Evolutionary conservation across 305 asterid genomes (phyloP).

Genomic region (Rubia peregrina): DNA sequence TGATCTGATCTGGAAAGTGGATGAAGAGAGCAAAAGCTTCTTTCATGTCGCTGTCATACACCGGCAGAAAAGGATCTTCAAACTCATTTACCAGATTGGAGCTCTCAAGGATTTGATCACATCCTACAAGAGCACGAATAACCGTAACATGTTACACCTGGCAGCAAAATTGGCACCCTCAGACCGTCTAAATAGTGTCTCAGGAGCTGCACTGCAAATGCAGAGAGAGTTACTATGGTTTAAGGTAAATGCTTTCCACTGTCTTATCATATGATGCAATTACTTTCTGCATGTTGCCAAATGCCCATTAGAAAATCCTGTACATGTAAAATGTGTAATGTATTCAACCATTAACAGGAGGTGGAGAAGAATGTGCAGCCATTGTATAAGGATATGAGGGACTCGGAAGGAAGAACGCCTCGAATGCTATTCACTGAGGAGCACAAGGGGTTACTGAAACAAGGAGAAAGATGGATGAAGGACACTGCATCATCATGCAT

Average conservation of each 20-base stretch:
- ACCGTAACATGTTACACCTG: constrained; percentile 32
- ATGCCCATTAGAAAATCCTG: not conserved
- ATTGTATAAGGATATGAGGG: constrained; percentile 15
- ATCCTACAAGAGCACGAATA: not conserved
- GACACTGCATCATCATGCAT: constrained; percentile 31
- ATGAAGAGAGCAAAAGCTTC: constrained; percentile 24
- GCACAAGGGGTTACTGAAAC: constrained; percentile 26
- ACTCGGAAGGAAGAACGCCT: constrained; percentile 24
- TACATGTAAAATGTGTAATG: not conserved
- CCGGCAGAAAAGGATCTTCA: constrained; percentile 33
- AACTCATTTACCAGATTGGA: constrained; percentile 31
- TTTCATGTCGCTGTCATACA: constrained; percentile 33
- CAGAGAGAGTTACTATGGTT: constrained; percentile 41
- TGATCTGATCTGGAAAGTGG: constrained; percentile 31
- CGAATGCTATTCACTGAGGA: constrained; percentile 23
- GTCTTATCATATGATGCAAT: not conserved
- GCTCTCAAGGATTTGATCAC: constrained; percentile 28
- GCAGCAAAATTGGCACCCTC: constrained; percentile 30
- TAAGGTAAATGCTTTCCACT: constrained; percentile 21
- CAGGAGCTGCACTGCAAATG: constrained; percentile 48
- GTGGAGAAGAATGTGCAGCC: constrained; percentile 31
- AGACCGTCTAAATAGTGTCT: constrained; percentile 24
- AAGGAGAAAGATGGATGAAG: constrained; percentile 35
- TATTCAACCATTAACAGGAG: constrained; percentile 18
- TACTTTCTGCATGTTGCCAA: not conserved